Base-by-base conservation (phyloP, 176 grass and related monocot genomes). In the Raddia distichophylla region DNA sequence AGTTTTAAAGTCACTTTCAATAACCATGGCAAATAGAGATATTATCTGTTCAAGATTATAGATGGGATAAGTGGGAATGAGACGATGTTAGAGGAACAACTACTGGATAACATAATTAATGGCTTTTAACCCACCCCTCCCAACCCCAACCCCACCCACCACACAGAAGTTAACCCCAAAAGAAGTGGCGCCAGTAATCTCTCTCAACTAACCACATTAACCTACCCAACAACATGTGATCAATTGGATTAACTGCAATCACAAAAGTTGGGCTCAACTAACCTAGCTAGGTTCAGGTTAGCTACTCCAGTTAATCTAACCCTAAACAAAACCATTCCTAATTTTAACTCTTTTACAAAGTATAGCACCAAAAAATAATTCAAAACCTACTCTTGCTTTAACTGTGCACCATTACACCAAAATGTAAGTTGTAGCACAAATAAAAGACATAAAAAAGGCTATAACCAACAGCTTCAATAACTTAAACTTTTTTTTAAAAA, bases 311-410 rank as follows among this genome's bases (percentile, higher is more conserved):
- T 40, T 40, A 40, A 40, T 40, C 1, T 40, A 40, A 40, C 37
- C 4, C 37, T 40, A 40, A 40, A 40, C 37, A 40, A 40, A 40
- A 40, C 19, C 2, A 7, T 32, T 14, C 59, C 42, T 20, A 61
- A 88, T 72, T 66, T 5, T 13, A 34, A 81, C 5, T 20, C 20
- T 22, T 42, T 73, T 77, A 42, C 4, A 22, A 71, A 63, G 56
- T 81, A 10, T 33, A 82, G 48, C 33, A 59, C 20, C 11, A 71
- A 67, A 85, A 85, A 76, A 74, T 32, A 73, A 69, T 69, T 32
- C 33, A 59, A 75, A 44, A 55, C 6, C 15, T 43, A 73, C 33
- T 68, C 67, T 67, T 34, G 33, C 19, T 44, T 68, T 45, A 84
- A 84, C 18, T 10, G 3, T 65, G 34, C 17, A 79, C 11, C 6